Evolutionary conservation across 2,329 filamentous ascomycete genomes (phyloP).

Genomic region (Penicillium sp.): DNA sequence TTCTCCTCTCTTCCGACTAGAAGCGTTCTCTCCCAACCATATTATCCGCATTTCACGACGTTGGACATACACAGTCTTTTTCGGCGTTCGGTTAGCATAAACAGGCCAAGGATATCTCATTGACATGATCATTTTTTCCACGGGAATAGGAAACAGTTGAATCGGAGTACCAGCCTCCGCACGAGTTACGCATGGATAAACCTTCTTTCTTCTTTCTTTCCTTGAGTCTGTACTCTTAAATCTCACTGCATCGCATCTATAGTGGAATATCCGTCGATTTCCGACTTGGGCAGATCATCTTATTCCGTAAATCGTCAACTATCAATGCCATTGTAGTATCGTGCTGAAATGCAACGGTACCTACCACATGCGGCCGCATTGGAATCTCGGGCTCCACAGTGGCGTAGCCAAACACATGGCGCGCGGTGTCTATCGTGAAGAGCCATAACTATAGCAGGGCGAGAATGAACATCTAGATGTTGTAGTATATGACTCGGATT

Average conservation of each 20-base stretch:
- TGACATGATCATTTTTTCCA: conserved; percentile 13
- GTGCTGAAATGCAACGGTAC: background rate
- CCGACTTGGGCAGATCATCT: background rate
- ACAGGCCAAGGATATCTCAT: conserved; percentile 12
- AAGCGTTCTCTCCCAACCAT: background rate
- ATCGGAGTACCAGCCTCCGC: conserved; percentile 9
- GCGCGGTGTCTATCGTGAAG: background rate
- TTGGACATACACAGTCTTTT: background rate
- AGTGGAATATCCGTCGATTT: background rate
- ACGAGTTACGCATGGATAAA: conserved; percentile 15
- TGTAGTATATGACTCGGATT: background rate
- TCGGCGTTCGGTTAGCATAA: conserved; percentile 15
- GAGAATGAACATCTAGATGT: background rate
- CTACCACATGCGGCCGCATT: background rate
- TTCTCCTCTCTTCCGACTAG: background rate
- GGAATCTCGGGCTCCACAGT: background rate
- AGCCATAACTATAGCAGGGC: background rate
- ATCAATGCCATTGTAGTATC: background rate
- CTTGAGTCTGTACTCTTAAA: conserved; percentile 10
- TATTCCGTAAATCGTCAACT: background rate
- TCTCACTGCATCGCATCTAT: background rate
- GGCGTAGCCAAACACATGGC: background rate
- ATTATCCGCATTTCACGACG: background rate
- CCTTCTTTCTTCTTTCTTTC: background rate
- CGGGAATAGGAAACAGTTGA: conserved; percentile 8